Base-by-base conservation (phyloP, 106 monocot genomes). In the Apostasia ramifera region DNA sequence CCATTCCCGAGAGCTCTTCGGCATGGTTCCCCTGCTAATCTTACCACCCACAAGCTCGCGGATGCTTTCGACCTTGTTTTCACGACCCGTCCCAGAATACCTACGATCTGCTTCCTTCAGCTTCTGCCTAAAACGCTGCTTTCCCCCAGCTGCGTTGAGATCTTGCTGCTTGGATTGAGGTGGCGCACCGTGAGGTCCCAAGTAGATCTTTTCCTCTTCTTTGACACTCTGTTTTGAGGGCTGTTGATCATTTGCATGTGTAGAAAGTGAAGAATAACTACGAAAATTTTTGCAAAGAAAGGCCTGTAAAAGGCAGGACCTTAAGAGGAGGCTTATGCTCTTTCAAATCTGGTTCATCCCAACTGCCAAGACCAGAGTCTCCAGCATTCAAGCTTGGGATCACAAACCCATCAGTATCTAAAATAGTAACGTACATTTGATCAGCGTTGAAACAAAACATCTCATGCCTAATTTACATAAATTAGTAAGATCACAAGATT, bases 161-260 rank as follows among this genome's bases (percentile, higher is more conserved):
- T 83, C 84, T 77, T 79, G 79, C 52, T 79, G 85, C 64, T 87
- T 94, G 5, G 74, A 61, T 72, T 81, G 84, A 55, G 84, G 88
- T 3, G 90, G 89, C 13, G 83, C 88, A 10, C 94, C 91, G 78
- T 94, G 91, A 40, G 94, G 94, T 63, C 94, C 94, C 60, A 94
- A 68, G 64, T 94, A 91, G 10, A 95, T 83, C 73, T 77, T 83
- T 58, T 86, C 79, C 26, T 85, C 74, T 79, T 81, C 86, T 61
- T 85, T 86, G 44, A 75, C 63, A 53, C 47, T 48, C 86, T 80
- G 63, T 42, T 74, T 59, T 38, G 45, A 73, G 57, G 4, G 12
- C 45, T 56, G 12, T 56, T 13, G 40, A 8, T 59, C 9, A 59
- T 9, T 59, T 59, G 40, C 2, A 38, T 6, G 57, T 40, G 62